A percentile compares a stretch with the other conserved stretches of the same genome.
These are phyloP conservation scores for Lyophyllum decastes DNA, from an alignment of 768 basidiomycete genomes.

Conservation along the genomic window DNA sequence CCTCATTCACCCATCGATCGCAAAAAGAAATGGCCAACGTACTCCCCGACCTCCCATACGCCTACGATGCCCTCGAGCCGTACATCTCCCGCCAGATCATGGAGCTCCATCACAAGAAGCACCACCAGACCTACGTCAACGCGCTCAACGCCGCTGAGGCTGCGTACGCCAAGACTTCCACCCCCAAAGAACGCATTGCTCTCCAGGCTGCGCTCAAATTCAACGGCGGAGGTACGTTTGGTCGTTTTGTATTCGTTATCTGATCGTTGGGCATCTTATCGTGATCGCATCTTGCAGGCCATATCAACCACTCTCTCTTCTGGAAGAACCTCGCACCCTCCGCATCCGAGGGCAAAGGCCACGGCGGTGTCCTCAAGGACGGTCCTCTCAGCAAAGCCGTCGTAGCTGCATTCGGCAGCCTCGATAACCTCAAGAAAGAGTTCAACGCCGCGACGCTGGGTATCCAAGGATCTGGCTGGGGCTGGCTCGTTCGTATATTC, in stretches of 20 bases:
- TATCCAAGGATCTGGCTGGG: constrained; percentile 96
- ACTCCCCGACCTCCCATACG: constrained; percentile 74
- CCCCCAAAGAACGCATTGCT: constrained; percentile 80
- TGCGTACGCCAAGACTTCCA: constrained; percentile 62
- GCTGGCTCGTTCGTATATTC: constrained; percentile 78
- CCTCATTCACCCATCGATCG: neutral
- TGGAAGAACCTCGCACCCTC: constrained; percentile 91
- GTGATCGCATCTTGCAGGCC: constrained; percentile 48
- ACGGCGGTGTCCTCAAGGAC: constrained; percentile 57
- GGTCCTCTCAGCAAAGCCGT: constrained; percentile 74
- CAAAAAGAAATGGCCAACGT: constrained; percentile 20
- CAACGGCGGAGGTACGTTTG: constrained; percentile 85
- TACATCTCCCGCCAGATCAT: constrained; percentile 91
- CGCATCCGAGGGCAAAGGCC: constrained; percentile 49
- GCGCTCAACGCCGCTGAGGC: constrained; percentile 89
- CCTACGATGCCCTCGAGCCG: constrained; percentile 92
- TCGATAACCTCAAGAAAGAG: constrained; percentile 74
- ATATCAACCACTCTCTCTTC: constrained; percentile 95
- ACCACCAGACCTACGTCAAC: constrained; percentile 94
- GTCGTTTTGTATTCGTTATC: too few relatives aligned
- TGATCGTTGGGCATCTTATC: too few relatives aligned
- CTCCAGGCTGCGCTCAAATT: constrained; percentile 93
- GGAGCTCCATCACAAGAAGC: constrained; percentile 92
- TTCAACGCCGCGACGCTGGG: constrained; percentile 84
- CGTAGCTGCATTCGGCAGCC: constrained; percentile 58